Evolutionary conservation across 345 rosid species (phyloP).

Genomic region (Pugionium dolabratum): DNA sequence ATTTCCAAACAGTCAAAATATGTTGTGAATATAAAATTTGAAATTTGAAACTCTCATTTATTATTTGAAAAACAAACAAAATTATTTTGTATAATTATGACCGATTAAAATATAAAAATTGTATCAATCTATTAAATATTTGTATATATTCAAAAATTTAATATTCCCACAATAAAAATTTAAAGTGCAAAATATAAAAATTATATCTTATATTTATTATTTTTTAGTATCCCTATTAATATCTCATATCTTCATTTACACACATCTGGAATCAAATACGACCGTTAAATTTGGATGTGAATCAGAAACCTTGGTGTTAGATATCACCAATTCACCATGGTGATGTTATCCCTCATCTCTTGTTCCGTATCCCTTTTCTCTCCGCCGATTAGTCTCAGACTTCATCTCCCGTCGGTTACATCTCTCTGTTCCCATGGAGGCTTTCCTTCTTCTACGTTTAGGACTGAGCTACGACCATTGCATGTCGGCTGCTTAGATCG

Average conservation of each 20-base stretch:
- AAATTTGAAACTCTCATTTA: no score
- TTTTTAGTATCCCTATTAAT: no score
- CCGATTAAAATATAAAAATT: no score
- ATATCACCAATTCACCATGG: slow-evolving; percentile 22
- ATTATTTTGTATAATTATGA: no score
- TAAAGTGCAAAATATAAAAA: no score
- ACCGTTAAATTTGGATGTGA: slow-evolving; percentile 39
- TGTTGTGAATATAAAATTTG: no score
- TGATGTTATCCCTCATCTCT: slow-evolving; percentile 34
- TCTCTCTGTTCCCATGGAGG: slow-evolving; percentile 22
- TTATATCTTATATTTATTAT: no score
- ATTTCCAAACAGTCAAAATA: no score
- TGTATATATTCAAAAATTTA: no score
- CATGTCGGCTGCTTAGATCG: slow-evolving; percentile 13
- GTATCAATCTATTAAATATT: no score
- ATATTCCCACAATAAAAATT: no score
- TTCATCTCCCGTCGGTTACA: slow-evolving; percentile 25
- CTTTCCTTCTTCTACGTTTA: slow-evolving; percentile 29
- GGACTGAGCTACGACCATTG: slow-evolving; percentile 29
- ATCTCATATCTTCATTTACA: not conserved
- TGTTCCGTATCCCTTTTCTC: slow-evolving; percentile 26
- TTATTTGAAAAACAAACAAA: no score
- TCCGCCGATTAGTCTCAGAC: slow-evolving; percentile 24
- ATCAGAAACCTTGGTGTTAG: slow-evolving; percentile 28
- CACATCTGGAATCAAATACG: slow-evolving; percentile 32